Conservation (phyloP, 139 green algal genomes). For the Tetratostichococcus sp. region DNA sequence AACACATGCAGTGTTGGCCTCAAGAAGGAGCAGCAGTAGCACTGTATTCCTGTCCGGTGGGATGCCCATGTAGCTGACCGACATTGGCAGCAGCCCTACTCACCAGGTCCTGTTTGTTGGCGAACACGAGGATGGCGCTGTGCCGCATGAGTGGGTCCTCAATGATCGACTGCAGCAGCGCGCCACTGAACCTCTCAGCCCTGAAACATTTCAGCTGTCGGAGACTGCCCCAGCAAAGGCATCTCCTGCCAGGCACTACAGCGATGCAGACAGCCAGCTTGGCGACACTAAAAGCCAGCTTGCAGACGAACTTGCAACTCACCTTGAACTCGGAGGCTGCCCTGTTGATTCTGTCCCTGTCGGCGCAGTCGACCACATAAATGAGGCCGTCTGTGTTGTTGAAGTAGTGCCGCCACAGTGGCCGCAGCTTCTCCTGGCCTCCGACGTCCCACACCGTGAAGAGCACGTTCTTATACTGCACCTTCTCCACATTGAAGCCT, state of each 20-base stretch:
- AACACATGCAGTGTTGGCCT: too few species aligned
- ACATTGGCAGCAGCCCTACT: neutral
- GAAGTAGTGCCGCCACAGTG: slow-evolving; percentile 96
- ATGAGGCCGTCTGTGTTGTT: slow-evolving; percentile 99
- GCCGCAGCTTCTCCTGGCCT: slow-evolving; percentile 92
- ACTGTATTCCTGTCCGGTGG: too few species aligned
- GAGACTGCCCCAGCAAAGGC: too few species aligned
- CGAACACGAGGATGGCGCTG: slow-evolving; percentile 95
- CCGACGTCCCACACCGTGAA: slow-evolving; percentile 98
- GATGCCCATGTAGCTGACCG: neutral
- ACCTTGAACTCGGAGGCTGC: slow-evolving; percentile 85
- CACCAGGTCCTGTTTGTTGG: slow-evolving; percentile 94
- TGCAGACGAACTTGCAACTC: neutral
- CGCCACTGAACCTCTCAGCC: too few species aligned
- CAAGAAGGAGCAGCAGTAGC: too few species aligned
- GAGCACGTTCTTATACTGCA: slow-evolving; percentile 92
- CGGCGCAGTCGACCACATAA: slow-evolving; percentile 96
- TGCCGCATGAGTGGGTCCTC: slow-evolving; percentile 90
- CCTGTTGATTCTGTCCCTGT: slow-evolving; percentile 81
- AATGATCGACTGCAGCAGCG: slow-evolving; percentile 67
- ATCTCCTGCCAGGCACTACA: too few species aligned
- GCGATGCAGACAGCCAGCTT: neutral
- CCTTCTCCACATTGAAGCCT: slow-evolving; percentile 92
- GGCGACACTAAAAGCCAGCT: too few species aligned
- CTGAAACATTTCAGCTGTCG: too few species aligned